These are phyloP conservation scores for Saturnispora serradocipensis DNA, from an alignment of 805 yeast genomes.

Conservation along the genomic window DNA sequence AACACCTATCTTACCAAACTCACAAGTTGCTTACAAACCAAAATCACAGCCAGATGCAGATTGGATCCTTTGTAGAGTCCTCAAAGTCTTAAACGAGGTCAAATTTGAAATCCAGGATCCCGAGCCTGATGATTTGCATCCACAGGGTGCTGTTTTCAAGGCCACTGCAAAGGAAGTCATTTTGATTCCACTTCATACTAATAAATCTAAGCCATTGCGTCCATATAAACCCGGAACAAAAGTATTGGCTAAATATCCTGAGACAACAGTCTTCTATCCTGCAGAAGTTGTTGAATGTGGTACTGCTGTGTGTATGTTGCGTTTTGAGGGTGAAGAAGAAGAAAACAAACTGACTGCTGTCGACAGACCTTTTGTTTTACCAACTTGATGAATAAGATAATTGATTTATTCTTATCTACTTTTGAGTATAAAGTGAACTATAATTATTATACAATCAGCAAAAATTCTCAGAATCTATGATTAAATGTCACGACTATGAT, in stretches of 20 bases:
- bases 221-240: constrained; percentile 67
- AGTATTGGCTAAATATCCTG: constrained; percentile 92
- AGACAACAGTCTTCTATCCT: constrained; percentile 92
- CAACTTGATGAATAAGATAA: constrained; percentile 21
- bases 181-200: constrained; percentile 42
- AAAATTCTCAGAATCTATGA: not conserved
- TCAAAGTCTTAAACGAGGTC: constrained; percentile 38
- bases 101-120: constrained; percentile 92
- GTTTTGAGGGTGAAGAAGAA: constrained; percentile 96
- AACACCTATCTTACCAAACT: constrained; percentile 33
- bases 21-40: constrained; percentile 84
- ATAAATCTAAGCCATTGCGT: constrained; percentile 25
- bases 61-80: constrained; percentile 94
- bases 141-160: constrained; percentile 78
- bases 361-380: constrained; percentile 71
- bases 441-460: not conserved
- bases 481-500: too few relatives aligned
- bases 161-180: constrained; percentile 76
- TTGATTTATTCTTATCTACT: not conserved
- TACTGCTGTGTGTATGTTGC: constrained; percentile 68
- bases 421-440: not conserved
- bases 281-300: constrained; percentile 82
- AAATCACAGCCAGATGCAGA: constrained; percentile 59
- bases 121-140: constrained; percentile 90
- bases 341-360: constrained; percentile 93